Base-by-base conservation (phyloP, 345 rosid species). In the Laguncularia racemosa region DNA sequence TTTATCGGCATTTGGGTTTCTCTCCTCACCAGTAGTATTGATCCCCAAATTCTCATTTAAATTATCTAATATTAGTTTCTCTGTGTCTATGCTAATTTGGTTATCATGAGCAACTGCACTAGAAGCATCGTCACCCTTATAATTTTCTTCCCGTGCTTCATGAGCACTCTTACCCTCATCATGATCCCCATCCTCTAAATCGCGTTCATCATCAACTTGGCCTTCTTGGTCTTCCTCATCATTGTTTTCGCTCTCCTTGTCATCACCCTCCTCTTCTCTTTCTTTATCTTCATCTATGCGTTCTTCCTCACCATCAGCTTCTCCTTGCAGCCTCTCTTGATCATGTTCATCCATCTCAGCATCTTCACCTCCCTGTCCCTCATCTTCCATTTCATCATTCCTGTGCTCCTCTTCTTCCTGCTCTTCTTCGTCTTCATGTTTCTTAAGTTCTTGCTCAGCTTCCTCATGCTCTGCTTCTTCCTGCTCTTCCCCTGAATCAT, bases 71-170 rank as follows among this genome's bases (percentile, higher is more conserved):
- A 63, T 71, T 59, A 50, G 62, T 58, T 80, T 80, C 59, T 77
- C 65, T 12, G 67, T 59, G 57, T 76, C 89, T 16, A 76, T 50
- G 62, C 48, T 66, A 38, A 44, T 58, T 50, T 72, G 78, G n/a
- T 75, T 56, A 57, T 86, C 95, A 49, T 93, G 97, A 44, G 96
- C 70, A 51, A 93, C 99, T 14, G 97, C 99, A 73, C 95, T 93
- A 28, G 97, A 93, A 67, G 97, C 99, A 75, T 93, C 99, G 65
- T 93, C 99, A 13, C 78, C 96, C 73, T 71, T 85, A 66, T 91
- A 91, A 60, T 78, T 75, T 71, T 78, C 91, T 71, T 91, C 96
- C 15, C 95, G 80, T 14, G 97, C 97, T 76, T 78, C 96, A 19
- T 84, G 85, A 58, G 75, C 49, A 15, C 63, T 59, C 40, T 68